Evolutionary conservation across 106 monocot genomes (phyloP).

Genomic region (Ottelia alismoides): DNA sequence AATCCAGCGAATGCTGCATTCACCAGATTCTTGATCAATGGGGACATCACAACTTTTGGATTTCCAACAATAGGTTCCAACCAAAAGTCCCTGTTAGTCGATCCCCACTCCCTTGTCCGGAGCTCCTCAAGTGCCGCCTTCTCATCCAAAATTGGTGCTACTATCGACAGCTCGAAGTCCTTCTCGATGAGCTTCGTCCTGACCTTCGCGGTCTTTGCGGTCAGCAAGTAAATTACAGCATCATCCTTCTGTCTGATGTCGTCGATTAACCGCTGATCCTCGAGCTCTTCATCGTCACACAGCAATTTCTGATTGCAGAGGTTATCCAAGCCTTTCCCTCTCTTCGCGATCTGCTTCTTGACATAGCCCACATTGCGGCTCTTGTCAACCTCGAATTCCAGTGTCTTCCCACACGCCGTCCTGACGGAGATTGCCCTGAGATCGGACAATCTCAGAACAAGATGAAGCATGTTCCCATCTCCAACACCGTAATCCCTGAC

Average conservation of each 20-base stretch:
- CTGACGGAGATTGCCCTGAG: slow-evolving; percentile 47
- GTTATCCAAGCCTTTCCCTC: slow-evolving; percentile 25
- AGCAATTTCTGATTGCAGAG: slow-evolving; percentile 36
- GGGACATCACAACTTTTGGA: slow-evolving; percentile 26
- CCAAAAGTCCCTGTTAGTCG: slow-evolving; percentile 6
- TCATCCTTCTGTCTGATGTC: slow-evolving; percentile 38
- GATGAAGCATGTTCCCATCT: slow-evolving; percentile 61
- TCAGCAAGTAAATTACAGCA: slow-evolving; percentile 39
- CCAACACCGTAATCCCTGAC: slow-evolving; percentile 66
- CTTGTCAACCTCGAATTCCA: slow-evolving; percentile 41
- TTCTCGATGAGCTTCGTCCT: slow-evolving; percentile 19
- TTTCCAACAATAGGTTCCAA: slow-evolving; percentile 43
- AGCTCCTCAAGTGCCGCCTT: slow-evolving; percentile 1
- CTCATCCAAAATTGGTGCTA: slow-evolving; percentile 6
- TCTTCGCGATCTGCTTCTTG: slow-evolving; percentile 47
- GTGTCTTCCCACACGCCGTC: slow-evolving; percentile 49
- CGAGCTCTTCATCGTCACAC: slow-evolving; percentile 62
- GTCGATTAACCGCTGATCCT: slow-evolving; percentile 42
- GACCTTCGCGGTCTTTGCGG: slow-evolving; percentile 35
- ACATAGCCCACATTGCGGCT: slow-evolving; percentile 44
- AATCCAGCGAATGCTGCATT: slow-evolving; percentile 33
- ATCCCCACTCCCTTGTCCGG: neutral
- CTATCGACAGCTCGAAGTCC: slow-evolving; percentile 28
- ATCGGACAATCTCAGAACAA: slow-evolving; percentile 46
- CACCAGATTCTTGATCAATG: slow-evolving; percentile 22